Conservation (phyloP, 2,329 filamentous ascomycete genomes). For the Fusarium incarnatum region DNA sequence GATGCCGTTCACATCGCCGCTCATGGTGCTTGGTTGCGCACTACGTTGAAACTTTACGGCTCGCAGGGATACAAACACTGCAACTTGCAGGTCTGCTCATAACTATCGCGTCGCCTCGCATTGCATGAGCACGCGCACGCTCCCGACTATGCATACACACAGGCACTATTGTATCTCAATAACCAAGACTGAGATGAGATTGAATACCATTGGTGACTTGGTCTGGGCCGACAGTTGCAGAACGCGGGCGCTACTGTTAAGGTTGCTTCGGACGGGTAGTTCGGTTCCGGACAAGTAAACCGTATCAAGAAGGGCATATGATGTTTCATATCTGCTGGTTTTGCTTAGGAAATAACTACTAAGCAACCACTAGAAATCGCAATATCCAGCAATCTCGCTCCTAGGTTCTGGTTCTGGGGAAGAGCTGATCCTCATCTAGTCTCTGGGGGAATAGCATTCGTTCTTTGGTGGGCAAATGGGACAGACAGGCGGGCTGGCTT, state of each 20-base stretch:
- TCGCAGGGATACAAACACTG: conserved; percentile 30
- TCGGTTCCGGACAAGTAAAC: conserved; percentile 15
- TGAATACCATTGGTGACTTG: conserved; percentile 27
- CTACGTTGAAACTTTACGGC: conserved; percentile 29
- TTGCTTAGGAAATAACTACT: neutral
- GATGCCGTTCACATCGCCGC: conserved; percentile 23
- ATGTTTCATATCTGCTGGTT: neutral
- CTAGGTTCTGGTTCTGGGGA: conserved; percentile 9
- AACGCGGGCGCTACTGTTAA: conserved; percentile 33
- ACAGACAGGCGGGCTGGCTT: conserved; percentile 11
- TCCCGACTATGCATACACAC: conserved; percentile 6
- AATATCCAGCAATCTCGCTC: conserved; percentile 11
- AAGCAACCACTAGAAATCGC: neutral
- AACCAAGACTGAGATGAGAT: conserved; percentile 17
- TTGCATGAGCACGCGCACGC: conserved; percentile 21
- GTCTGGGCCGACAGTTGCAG: conserved; percentile 44
- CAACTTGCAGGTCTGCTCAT: conserved; percentile 25
- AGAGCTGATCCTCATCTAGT: conserved; percentile 32
- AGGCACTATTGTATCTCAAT: neutral
- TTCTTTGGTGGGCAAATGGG: conserved; percentile 22
- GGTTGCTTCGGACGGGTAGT: conserved; percentile 16
- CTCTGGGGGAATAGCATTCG: conserved; percentile 1
- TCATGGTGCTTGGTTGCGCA: conserved; percentile 12
- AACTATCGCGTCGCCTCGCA: conserved; percentile 23
- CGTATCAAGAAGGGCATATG: neutral